Evolutionary conservation across 257 asterid genomes (phyloP).

Genomic region (Petunia secreta): DNA sequence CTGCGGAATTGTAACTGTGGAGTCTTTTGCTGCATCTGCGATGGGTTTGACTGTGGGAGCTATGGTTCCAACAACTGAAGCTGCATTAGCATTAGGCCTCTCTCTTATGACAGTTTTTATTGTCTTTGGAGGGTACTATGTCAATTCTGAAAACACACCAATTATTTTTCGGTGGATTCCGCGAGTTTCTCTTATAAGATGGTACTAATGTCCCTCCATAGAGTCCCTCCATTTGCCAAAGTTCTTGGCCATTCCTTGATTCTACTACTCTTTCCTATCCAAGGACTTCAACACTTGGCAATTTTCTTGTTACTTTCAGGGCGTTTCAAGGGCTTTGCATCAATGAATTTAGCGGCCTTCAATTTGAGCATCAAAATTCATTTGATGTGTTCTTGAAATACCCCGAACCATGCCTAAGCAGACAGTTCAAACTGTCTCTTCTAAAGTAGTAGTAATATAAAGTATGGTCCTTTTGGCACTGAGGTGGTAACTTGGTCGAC

Average conservation of each 20-base stretch:
- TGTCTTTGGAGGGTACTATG: constrained; percentile 95
- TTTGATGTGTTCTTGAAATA: no score
- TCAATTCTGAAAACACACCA: constrained; percentile 89
- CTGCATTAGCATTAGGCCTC: constrained; percentile 95
- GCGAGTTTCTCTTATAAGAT: constrained; percentile 87
- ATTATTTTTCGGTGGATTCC: constrained; percentile 95
- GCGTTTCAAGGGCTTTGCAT: constrained; percentile 98
- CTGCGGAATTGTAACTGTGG: constrained; percentile 85
- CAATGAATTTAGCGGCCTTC: constrained; percentile 83
- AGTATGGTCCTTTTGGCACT: no score
- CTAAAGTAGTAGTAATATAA: no score
- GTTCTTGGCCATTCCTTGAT: not conserved
- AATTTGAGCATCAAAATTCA: constrained; percentile 83
- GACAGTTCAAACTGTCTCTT: no score
- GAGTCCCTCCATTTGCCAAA: no score
- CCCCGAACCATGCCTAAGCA: no score
- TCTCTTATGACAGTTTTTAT: constrained; percentile 96
- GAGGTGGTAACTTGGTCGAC: no score
- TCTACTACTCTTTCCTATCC: not conserved
- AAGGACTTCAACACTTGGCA: not conserved
- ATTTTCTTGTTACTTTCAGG: constrained; percentile 52
- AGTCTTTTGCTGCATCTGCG: constrained; percentile 95
- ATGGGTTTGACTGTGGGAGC: constrained; percentile 99
- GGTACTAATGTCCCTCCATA: constrained; percentile 46
- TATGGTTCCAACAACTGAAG: constrained; percentile 94